Evolutionary conservation across 2,329 filamentous ascomycete species (phyloP), one percentile per base, ranked within the genome.

Genomic region (Plenodomus biglobosus): DNA sequence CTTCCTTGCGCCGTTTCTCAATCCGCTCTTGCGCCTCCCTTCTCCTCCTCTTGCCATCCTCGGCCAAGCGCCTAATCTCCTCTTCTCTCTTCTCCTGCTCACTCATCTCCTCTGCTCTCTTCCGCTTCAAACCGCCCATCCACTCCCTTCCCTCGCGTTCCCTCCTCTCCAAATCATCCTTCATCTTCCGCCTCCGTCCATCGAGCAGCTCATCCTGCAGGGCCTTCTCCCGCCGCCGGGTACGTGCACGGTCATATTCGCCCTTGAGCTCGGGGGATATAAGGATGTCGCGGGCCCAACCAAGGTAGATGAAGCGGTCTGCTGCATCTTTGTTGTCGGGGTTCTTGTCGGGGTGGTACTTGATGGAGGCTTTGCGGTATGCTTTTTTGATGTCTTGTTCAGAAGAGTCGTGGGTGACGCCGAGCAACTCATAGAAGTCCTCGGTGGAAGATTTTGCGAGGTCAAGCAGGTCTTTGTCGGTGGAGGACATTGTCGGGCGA

Each of bases 281-380:
- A 2, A 97, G 82, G 1, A 96, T 83, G 72, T 95, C 90, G 67
- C 90, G 85, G n/a, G 90, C 92, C 53, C 88, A 87, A 65, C 91
- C 88, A 48, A 95, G 85, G 1, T 88, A 79, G 71, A 96, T 88
- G 77, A 95, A 97, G 64, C 88, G 88, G 46, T 86, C 85, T 38
- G 89, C 80, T 58, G 94, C 90, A 61, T 75, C 75, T 4, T 75
- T 73, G 50, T 76, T 68, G 58, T 70, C 69, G 43, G 82, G 83
- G 46, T 92, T 85, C 75, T 96, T 96, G 79, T 97, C 92, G 1
- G 92, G 92, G 71, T 97, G 92, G 76, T 92, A 90, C 65, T 90
- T 90, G n/a, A 96, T 78, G 3, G 90, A 90, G 22, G 86, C 85
- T 62, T 89, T 88, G 50, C 90, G 84, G 78, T 92, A 96, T 38